phyloP scores from a whole-genome alignment of 2,329 filamentous ascomycete species.

The Aspergillus fructus region DNA sequence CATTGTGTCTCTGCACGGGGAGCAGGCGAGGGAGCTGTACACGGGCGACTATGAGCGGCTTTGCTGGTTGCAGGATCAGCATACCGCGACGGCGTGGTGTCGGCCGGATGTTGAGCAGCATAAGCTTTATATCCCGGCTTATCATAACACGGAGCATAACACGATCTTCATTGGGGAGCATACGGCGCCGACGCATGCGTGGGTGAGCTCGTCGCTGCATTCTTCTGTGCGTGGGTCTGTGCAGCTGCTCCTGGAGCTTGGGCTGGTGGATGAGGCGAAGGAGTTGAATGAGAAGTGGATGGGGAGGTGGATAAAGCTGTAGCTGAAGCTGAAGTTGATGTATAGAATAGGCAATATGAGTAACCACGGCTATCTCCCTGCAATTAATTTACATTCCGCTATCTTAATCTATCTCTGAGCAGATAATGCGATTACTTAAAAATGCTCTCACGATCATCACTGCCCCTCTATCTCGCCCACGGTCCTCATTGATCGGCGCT shows the following conservation, averaged over 20 bases:
- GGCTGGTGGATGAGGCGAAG: conserved; percentile 69
- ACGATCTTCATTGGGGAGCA: conserved; percentile 39
- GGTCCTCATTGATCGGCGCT: too few relatives aligned
- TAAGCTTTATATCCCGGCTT: conserved; percentile 33
- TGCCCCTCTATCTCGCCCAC: too few relatives aligned
- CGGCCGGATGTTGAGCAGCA: conserved; percentile 33
- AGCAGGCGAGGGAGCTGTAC: conserved; percentile 25
- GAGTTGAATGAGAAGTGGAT: conserved; percentile 64
- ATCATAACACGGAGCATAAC: conserved; percentile 34
- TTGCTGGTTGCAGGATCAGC: conserved; percentile 34
- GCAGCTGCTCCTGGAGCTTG: conserved; percentile 50
- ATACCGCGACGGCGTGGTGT: conserved; percentile 30
- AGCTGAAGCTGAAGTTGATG: too few relatives aligned
- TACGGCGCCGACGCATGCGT: conserved; percentile 36
- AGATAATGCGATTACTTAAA: too few relatives aligned
- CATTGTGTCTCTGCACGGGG: conserved; percentile 29
- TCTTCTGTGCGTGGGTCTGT: conserved; percentile 31
- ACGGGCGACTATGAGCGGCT: conserved; percentile 34
- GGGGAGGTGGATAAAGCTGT: conserved; percentile 60
- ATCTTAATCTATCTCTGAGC: too few relatives aligned
- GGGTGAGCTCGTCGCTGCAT: conserved; percentile 31
- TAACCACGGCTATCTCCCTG: too few relatives aligned
- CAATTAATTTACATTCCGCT: too few relatives aligned
- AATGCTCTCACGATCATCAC: too few relatives aligned
- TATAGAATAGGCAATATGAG: not conserved